Percentiles rank a stretch among this genome's conserved stretches.
Conservation (phyloP, 1,139 yeast genomes). For the Sugiyamaella grinbergsii region DNA sequence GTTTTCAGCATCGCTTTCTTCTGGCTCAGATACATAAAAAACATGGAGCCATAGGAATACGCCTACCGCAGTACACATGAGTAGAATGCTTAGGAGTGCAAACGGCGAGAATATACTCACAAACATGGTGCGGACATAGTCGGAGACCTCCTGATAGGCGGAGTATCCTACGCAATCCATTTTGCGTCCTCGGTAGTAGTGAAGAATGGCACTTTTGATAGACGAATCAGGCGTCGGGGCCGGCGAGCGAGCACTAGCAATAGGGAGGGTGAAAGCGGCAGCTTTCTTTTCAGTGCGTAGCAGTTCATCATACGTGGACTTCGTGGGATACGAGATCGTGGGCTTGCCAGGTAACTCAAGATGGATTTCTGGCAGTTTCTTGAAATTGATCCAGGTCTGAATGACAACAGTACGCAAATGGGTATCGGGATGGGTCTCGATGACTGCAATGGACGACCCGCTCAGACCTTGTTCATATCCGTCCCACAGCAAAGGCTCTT, state of each 20-base stretch:
- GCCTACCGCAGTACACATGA: conserved; percentile 28
- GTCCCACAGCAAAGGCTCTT: conserved; percentile 29
- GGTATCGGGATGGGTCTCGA: conserved; percentile 19
- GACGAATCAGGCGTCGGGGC: conserved; percentile 11
- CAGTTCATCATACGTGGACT: conserved; percentile 3
- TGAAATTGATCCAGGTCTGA: conserved; percentile 10
- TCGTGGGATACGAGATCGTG: conserved; percentile 1
- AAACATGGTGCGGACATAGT: conserved; percentile 28
- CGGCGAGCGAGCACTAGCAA: neutral
- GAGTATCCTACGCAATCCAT: conserved; percentile 23
- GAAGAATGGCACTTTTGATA: conserved; percentile 24
- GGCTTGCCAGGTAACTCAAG: conserved; percentile 5
- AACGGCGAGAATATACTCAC: conserved; percentile 35
- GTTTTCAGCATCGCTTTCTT: conserved; percentile 7
- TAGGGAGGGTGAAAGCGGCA: neutral
- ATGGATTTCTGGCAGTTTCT: conserved; percentile 10
- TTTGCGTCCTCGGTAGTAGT: conserved; percentile 31
- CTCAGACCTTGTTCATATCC: conserved; percentile 23
- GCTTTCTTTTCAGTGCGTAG: neutral
- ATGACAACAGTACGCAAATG: conserved; percentile 5
- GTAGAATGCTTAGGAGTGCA: conserved; percentile 29
- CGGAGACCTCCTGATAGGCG: conserved; percentile 26
- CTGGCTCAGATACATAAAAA: neutral
- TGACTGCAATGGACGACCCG: conserved; percentile 23
- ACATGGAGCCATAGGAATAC: conserved; percentile 28